Evolutionary conservation across 805 yeast species (phyloP).

Genomic region (Kluyveromyces aestuarii): DNA sequence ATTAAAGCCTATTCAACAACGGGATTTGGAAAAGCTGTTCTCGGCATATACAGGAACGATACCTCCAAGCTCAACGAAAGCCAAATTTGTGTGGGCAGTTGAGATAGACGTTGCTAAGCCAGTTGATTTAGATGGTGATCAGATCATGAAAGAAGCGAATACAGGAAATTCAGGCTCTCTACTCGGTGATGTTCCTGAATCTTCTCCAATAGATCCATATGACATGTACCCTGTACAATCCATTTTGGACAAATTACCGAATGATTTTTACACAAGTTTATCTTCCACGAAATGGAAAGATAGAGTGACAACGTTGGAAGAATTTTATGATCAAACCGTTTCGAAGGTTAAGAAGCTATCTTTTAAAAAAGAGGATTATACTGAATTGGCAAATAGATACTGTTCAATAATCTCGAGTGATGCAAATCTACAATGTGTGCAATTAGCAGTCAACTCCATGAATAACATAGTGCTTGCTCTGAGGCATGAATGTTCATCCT

Average conservation of each 20-base stretch:
- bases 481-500: slow-evolving; percentile 32
- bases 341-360: slow-evolving; percentile 46
- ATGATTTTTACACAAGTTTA: slow-evolving; percentile 45
- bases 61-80: slow-evolving; percentile 4
- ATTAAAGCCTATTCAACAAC: slow-evolving; percentile 86
- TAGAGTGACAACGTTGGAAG: slow-evolving; percentile 76
- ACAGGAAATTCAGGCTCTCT: not conserved
- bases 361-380: slow-evolving; percentile 49
- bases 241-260: slow-evolving; percentile 57
- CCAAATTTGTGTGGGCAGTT: not conserved
- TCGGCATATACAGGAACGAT: slow-evolving; percentile 33
- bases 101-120: not conserved
- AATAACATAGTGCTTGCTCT: slow-evolving; percentile 59
- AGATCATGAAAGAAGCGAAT: not conserved
- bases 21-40: slow-evolving; percentile 66
- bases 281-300: slow-evolving; percentile 81
- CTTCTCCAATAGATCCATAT: slow-evolving; percentile 46
- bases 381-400: slow-evolving; percentile 50
- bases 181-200: slow-evolving; percentile 31
- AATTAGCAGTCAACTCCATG: slow-evolving; percentile 61
- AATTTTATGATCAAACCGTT: slow-evolving; percentile 35
- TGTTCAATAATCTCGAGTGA: slow-evolving; percentile 68
- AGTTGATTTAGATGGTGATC: slow-evolving; percentile 1
- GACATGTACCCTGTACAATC: slow-evolving; percentile 64
- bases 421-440: slow-evolving; percentile 81